A percentile compares a stretch with the other conserved stretches of the same genome.
These are phyloP conservation scores for Mortierella sp. DNA, from an alignment of 371 early-diverging fungal species.

Conservation along the genomic window DNA sequence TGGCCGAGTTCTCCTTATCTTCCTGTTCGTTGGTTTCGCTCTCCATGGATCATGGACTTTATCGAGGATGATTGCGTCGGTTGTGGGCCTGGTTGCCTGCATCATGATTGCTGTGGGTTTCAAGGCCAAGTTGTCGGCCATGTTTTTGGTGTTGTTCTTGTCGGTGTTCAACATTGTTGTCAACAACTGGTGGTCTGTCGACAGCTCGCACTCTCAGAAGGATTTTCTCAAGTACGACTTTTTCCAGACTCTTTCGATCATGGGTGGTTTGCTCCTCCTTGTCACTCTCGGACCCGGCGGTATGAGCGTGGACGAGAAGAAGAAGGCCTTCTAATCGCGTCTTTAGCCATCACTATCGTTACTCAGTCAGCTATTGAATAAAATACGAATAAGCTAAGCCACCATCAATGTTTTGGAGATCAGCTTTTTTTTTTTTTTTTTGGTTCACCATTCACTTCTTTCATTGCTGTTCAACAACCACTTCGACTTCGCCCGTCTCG, in stretches of 20 bases:
- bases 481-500: background rate
- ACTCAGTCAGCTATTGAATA: background rate
- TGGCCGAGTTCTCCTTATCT: slow-evolving; percentile 93
- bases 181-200: slow-evolving; percentile 97
- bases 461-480: background rate
- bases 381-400: background rate
- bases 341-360: background rate
- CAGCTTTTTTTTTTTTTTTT: slow-evolving; percentile 9
- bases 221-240: slow-evolving; percentile 98
- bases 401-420: slow-evolving; percentile 1
- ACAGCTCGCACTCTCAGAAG: slow-evolving; percentile 81
- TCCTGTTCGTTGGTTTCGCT: slow-evolving; percentile 90
- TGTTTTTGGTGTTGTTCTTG: slow-evolving; percentile 91
- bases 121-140: slow-evolving; percentile 96
- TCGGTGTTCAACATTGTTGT: slow-evolving; percentile 90
- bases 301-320: slow-evolving; percentile 96
- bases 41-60: slow-evolving; percentile 89
- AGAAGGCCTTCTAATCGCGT: slow-evolving; percentile 84
- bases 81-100: slow-evolving; percentile 89
- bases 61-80: slow-evolving; percentile 75
- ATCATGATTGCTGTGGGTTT: slow-evolving; percentile 97
- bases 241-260: slow-evolving; percentile 96
- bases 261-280: slow-evolving; percentile 95
- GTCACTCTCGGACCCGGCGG: slow-evolving; percentile 95
- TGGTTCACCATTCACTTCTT: slow-evolving; percentile 1